Percentiles rank a stretch among this genome's conserved stretches.
Evolutionary conservation across 192 early-diverging fungal species (phyloP).

Genomic region (Backusella morwellensis): DNA sequence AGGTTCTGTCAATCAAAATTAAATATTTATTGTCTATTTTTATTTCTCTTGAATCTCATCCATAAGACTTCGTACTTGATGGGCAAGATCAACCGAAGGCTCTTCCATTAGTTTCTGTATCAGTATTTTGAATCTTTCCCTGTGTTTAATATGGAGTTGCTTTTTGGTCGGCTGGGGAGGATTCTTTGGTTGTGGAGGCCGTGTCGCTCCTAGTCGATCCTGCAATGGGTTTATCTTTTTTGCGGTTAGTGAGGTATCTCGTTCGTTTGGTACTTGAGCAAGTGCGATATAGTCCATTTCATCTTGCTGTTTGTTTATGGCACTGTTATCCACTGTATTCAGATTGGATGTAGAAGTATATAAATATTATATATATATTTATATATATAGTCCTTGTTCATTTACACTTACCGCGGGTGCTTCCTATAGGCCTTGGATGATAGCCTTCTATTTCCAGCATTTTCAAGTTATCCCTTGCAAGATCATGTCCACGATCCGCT

Average conservation of each 20-base stretch:
- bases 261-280: no score
- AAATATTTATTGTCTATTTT: no score
- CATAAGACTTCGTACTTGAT: neutral
- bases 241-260: no score
- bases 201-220: no score
- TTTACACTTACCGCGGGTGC: neutral
- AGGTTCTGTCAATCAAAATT: no score
- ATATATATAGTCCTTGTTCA: no score
- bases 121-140: neutral
- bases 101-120: neutral
- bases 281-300: no score
- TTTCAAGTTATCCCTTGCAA: neutral
- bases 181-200: neutral
- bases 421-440: neutral
- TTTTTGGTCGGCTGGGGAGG: neutral
- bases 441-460: neutral
- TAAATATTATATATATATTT: no score
- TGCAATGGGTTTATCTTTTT: no score
- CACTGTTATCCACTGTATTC: no score
- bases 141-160: neutral
- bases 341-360: no score
- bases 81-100: neutral
- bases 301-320: no score
- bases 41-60: neutral
- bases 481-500: neutral